Evolutionary conservation across 352 stramenopile species (phyloP), one percentile per base, ranked within the genome.

Genomic region (Phytopythium vexans): DNA sequence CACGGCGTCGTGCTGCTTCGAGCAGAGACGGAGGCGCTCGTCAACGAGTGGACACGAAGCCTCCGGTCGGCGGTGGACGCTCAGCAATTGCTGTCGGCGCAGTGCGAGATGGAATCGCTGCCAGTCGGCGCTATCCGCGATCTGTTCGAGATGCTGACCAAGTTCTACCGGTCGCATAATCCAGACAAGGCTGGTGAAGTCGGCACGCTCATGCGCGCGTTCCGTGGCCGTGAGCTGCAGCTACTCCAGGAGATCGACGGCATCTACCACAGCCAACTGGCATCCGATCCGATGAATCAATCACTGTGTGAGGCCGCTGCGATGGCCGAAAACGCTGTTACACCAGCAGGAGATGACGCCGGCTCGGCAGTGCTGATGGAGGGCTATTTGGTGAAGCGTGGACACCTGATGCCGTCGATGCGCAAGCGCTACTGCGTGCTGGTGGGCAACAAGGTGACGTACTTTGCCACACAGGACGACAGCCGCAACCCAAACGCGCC

Each of bases 161-260:
- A 51, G 14, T 97, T 97, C 45, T 98, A 97, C 57, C 72, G 91
- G 53, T 85, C 86, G 27, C 84, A 97, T 53, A 89, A 95, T 54
- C 84, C 88, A 2, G 76, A 84, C 21, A 97, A 97, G 44, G 64
- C 89, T 3, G 52, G 54, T 0, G 88, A 97, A 9, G 89, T 97
- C 0, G 71, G 78, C 8, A 62, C 63, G 1, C 49, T 92, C 3
- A 52, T 92, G n/a, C 59, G 67, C 0, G 74, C 73, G 0, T 92
- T 89, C 40, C 32, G 68, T 40, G 82, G 79, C 8, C 63, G 75
- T 2, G 82, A 92, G 51, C 54, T 54, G 7, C 59, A 67, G 16
- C 51, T 92, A 0, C 50, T 92, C 0, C 42, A 72, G 16, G 65
- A 90, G 45, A 82, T 92, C 44, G 82, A 92, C 54, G 68, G 55